Conservation (phyloP, 306 rosid genomes). For the Dryas octopetala region DNA sequence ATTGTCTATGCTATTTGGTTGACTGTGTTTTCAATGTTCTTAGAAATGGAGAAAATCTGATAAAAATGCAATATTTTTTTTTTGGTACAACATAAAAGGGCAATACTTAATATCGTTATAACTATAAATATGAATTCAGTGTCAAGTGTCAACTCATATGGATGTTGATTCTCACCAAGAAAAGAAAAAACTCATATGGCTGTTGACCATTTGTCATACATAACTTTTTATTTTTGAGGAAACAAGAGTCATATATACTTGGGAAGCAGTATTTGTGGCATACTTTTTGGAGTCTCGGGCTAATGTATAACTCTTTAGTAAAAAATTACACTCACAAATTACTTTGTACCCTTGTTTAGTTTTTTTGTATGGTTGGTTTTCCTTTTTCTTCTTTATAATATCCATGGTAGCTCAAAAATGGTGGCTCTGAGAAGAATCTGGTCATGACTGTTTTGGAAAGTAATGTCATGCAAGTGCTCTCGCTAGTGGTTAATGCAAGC, state of each 20-base stretch:
- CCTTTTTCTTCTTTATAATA: not conserved
- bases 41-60: not conserved
- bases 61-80: not conserved
- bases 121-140: not conserved
- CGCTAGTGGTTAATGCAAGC: not conserved
- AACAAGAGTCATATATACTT: not conserved
- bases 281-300: not conserved
- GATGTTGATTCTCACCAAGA: not conserved
- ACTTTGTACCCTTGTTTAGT: not conserved
- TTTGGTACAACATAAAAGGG: too few relatives aligned
- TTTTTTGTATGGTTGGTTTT: not conserved
- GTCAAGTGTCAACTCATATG: not conserved
- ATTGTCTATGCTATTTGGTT: constrained; percentile 14
- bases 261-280: not conserved
- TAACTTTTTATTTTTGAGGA: not conserved
- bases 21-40: not conserved
- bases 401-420: not conserved
- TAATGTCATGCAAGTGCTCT: not conserved
- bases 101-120: not conserved
- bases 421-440: not conserved
- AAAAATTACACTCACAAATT: not conserved
- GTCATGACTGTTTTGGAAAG: not conserved
- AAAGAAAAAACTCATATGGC: not conserved
- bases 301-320: not conserved
- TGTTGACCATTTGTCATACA: not conserved